A percentile compares a stretch with the other conserved stretches of the same genome.
These are phyloP conservation scores for Endothia cerciana DNA, from an alignment of 2,329 filamentous ascomycete species.

Conservation along the genomic window DNA sequence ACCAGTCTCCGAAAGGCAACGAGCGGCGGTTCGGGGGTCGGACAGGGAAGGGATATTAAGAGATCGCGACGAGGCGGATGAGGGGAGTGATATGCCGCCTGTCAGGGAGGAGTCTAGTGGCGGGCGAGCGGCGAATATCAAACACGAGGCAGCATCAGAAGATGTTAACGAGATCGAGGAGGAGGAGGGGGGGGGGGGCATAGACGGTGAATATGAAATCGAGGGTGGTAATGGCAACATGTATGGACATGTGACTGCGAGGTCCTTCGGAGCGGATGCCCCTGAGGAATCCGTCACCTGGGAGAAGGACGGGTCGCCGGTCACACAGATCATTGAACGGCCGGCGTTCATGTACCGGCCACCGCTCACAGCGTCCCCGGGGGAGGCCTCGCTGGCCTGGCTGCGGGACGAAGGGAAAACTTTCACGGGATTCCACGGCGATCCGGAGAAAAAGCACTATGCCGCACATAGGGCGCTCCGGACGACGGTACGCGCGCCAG, in stretches of 20 bases:
- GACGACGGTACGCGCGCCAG: constrained; percentile 7
- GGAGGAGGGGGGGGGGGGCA: background rate
- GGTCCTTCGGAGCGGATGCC: background rate
- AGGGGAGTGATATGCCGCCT: background rate
- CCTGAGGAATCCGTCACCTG: background rate
- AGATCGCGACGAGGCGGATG: background rate
- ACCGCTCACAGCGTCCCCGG: constrained; percentile 1
- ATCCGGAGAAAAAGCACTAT: background rate
- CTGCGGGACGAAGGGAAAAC: constrained; percentile 19
- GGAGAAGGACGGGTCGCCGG: background rate
- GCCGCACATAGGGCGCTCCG: constrained; percentile 19
- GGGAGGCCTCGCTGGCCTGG: background rate
- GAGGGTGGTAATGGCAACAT: background rate
- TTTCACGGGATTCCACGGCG: constrained; percentile 29
- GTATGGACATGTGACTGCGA: background rate
- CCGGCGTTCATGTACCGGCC: constrained; percentile 27
- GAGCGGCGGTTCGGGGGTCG: too few species aligned
- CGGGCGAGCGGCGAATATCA: too few species aligned
- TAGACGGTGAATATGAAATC: background rate
- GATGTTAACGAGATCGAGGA: background rate
- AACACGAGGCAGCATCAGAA: background rate
- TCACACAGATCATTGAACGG: constrained; percentile 27
- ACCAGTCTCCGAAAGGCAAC: background rate
- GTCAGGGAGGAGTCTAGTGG: background rate
- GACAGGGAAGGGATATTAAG: background rate